These are phyloP conservation scores for Aspergillus cristatus DNA, from an alignment of 495 filamentous ascomycete genomes.

Conservation along the genomic window DNA sequence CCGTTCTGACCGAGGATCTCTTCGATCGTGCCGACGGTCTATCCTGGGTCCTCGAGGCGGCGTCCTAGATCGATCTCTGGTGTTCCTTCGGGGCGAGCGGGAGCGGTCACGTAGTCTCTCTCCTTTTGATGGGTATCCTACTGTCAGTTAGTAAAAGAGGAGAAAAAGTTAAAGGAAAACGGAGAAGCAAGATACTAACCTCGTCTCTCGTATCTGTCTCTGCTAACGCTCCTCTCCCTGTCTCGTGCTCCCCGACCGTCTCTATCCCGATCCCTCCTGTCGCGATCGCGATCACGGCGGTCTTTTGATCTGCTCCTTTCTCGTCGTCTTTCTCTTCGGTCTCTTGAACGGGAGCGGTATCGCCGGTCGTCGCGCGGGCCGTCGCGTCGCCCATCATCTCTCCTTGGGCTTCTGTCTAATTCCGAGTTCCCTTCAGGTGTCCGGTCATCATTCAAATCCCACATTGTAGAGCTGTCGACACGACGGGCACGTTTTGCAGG, in stretches of 20 bases:
- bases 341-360: slow-evolving; percentile 35
- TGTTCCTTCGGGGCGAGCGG: slow-evolving; percentile 38
- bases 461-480: slow-evolving; percentile 44
- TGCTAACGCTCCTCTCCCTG: slow-evolving; percentile 37
- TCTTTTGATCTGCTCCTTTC: slow-evolving; percentile 40
- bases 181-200: slow-evolving; percentile 15
- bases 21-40: slow-evolving; percentile 26
- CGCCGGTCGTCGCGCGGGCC: slow-evolving; percentile 28
- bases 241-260: slow-evolving; percentile 29
- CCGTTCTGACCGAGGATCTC: slow-evolving; percentile 19
- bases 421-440: slow-evolving; percentile 22
- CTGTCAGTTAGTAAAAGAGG: slow-evolving; percentile 5
- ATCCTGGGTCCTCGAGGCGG: slow-evolving; percentile 23
- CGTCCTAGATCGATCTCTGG: slow-evolving; percentile 25
- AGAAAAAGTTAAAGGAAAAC: slow-evolving; percentile 7
- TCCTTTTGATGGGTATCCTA: slow-evolving; percentile 24
- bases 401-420: slow-evolving; percentile 26
- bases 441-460: slow-evolving; percentile 36
- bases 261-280: slow-evolving; percentile 31
- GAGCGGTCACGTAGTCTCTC: slow-evolving; percentile 35
- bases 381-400: slow-evolving; percentile 23
- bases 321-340: slow-evolving; percentile 29
- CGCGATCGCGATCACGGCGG: slow-evolving; percentile 28
- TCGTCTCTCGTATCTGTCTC: slow-evolving; percentile 38
- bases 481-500: slow-evolving; percentile 46